Evolutionary conservation across 164 flowering plant species (phyloP).

Genomic region (Tetrastigma voinierianum): DNA sequence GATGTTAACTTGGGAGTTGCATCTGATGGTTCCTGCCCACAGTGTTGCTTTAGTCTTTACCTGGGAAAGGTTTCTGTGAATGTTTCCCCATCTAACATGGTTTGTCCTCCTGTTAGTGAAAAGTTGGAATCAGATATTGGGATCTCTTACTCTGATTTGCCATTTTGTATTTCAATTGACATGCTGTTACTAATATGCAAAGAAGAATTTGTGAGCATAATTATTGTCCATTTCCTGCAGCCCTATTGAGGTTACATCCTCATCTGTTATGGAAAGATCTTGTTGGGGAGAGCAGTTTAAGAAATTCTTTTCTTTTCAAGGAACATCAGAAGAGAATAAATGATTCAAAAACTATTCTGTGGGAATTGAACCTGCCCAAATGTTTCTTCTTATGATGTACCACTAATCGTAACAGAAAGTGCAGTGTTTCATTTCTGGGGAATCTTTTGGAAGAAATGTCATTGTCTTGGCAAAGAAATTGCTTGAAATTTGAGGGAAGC

Average conservation of each 20-base stretch:
- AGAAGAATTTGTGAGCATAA: slow-evolving; percentile 36
- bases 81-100: slow-evolving; percentile 34
- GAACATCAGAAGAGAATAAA: slow-evolving; percentile 17
- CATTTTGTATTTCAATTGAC: slow-evolving; percentile 44
- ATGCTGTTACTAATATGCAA: slow-evolving; percentile 33
- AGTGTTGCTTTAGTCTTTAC: slow-evolving; percentile 29
- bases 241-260: slow-evolving; percentile 38
- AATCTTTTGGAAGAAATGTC: slow-evolving; percentile 49
- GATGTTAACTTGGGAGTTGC: slow-evolving; percentile 18
- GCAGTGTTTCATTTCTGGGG: slow-evolving; percentile 27
- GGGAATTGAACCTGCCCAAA: slow-evolving; percentile 62
- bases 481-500: slow-evolving; percentile 32
- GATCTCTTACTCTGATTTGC: slow-evolving; percentile 27
- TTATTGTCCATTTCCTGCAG: slow-evolving; percentile 54
- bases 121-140: slow-evolving; percentile 21
- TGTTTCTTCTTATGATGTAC: slow-evolving; percentile 16
- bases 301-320: slow-evolving; percentile 10
- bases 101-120: slow-evolving; percentile 20
- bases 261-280: slow-evolving; percentile 23
- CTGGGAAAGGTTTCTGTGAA: slow-evolving; percentile 44
- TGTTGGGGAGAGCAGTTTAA: slow-evolving; percentile 12
- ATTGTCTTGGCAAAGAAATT: slow-evolving; percentile 44
- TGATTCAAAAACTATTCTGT: slow-evolving; percentile 33
- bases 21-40: slow-evolving; percentile 26
- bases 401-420: slow-evolving; percentile 14